Evolutionary conservation across 2,329 filamentous ascomycete species (phyloP).

Genomic region (Curvularia verruculosa): DNA sequence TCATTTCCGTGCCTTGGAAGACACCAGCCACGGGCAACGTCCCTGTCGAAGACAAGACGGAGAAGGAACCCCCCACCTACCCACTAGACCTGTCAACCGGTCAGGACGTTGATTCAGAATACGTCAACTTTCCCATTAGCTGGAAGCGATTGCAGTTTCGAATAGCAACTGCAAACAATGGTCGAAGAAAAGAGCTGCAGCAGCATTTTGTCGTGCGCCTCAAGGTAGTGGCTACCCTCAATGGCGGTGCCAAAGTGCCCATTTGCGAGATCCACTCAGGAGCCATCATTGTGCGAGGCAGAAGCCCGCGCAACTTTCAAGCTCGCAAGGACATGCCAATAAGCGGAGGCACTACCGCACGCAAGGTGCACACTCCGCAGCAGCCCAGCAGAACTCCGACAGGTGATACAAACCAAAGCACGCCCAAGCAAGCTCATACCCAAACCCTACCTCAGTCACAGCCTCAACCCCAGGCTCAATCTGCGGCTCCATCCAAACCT

Average conservation of each 20-base stretch:
- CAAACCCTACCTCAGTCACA: neutral
- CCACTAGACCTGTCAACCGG: constrained; percentile 71
- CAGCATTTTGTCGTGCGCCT: constrained; percentile 93
- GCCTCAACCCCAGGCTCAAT: constrained; percentile 28
- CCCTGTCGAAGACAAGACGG: constrained; percentile 69
- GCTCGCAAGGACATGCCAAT: constrained; percentile 91
- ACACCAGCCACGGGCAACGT: constrained; percentile 81
- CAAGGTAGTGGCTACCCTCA: constrained; percentile 81
- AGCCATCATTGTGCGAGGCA: constrained; percentile 89
- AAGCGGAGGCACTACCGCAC: constrained; percentile 76
- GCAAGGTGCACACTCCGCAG: constrained; percentile 60
- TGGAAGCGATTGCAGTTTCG: constrained; percentile 94
- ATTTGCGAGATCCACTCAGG: constrained; percentile 85
- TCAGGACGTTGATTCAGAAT: constrained; percentile 78
- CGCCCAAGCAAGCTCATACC: constrained; percentile 34
- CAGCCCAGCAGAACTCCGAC: constrained; percentile 48
- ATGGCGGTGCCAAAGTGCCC: constrained; percentile 80
- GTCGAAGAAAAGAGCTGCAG: constrained; percentile 89
- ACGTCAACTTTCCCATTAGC: constrained; percentile 87
- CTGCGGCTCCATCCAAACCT: constrained; percentile 34
- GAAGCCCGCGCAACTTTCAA: constrained; percentile 94
- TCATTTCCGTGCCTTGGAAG: constrained; percentile 98
- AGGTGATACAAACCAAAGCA: constrained; percentile 42
- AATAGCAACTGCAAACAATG: constrained; percentile 95
- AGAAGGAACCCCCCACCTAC: constrained; percentile 86